phyloP scores from a whole-genome alignment of 768 basidiomycete genomes.

The Goffeauzyma gilvescens region DNA sequence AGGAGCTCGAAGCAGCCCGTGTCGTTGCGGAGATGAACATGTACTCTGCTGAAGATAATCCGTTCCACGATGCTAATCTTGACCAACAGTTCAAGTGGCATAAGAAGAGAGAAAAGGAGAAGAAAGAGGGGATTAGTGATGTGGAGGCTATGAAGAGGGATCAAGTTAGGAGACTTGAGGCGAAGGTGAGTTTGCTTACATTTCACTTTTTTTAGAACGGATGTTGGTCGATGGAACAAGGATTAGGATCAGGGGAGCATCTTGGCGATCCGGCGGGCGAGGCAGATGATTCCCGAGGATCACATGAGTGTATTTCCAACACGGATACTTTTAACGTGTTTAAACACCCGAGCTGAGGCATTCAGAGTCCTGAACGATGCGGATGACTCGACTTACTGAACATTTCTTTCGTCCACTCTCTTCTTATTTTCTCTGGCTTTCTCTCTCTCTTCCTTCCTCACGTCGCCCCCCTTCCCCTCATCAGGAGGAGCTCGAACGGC shows the following conservation, averaged over 20 bases:
- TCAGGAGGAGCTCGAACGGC: conserved; percentile 67
- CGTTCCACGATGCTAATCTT: conserved; percentile 93
- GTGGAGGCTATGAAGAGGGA: conserved; percentile 66
- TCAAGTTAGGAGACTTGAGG: conserved; percentile 62
- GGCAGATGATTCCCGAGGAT: no score
- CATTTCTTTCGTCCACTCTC: no score
- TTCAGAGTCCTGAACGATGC: no score
- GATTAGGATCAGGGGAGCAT: no score
- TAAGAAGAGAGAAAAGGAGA: conserved; percentile 93
- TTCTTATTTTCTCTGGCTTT: no score
- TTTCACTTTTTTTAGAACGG: not conserved
- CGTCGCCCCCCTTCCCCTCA: not conserved
- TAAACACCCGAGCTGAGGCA: no score
- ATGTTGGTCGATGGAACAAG: no score
- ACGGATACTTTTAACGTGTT: no score
- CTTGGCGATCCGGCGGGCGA: no score
- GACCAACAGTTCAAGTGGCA: conserved; percentile 95
- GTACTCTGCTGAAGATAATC: conserved; percentile 91
- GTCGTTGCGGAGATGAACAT: conserved; percentile 76
- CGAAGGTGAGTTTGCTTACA: conserved; percentile 39
- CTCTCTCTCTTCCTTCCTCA: no score
- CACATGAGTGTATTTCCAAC: no score
- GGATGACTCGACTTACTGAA: no score
- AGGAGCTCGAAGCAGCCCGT: conserved; percentile 54
- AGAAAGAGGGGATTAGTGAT: conserved; percentile 59